Conservation (phyloP, 345 rosid species). For the Laguncularia racemosa region DNA sequence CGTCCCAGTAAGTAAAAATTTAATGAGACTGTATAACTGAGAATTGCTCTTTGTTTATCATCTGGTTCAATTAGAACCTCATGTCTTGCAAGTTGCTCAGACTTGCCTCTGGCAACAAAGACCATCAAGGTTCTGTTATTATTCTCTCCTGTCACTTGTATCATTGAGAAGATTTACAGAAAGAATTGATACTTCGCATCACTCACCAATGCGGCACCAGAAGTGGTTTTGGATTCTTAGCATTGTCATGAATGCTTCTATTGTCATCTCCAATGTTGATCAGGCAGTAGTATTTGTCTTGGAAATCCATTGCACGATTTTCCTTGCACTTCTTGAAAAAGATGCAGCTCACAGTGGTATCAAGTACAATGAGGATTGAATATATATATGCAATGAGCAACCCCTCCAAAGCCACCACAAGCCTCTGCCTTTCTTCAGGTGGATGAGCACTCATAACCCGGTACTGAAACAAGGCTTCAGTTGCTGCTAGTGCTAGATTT, state of each 20-base stretch:
- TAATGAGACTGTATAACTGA: too few relatives aligned
- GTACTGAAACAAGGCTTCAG: conserved; percentile 76
- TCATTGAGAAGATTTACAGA: too few relatives aligned
- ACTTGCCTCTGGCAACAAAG: too few relatives aligned
- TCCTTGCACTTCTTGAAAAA: conserved; percentile 71
- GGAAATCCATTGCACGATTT: conserved; percentile 9
- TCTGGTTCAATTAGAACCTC: too few relatives aligned
- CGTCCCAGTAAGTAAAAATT: too few relatives aligned
- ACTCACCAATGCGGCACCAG: conserved; percentile 1
- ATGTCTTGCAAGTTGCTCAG: too few relatives aligned
- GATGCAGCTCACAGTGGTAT: conserved; percentile 48
- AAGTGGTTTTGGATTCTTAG: neutral
- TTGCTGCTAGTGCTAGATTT: conserved; percentile 50
- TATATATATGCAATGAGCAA: conserved; percentile 58
- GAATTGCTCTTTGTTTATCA: too few relatives aligned
- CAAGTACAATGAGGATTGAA: conserved; percentile 57
- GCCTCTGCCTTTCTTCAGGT: conserved; percentile 20
- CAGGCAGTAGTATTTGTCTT: conserved; percentile 10
- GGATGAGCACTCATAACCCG: conserved; percentile 38
- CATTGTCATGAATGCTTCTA: neutral
- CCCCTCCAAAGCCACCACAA: conserved; percentile 38
- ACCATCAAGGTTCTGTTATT: too few relatives aligned
- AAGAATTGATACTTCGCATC: neutral
- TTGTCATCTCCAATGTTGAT: conserved; percentile 30
- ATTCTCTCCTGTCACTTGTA: too few relatives aligned